These are phyloP conservation scores for Rhodotorula mucilaginosa DNA, from an alignment of 1,284 basidiomycete species.

Conservation along the genomic window DNA sequence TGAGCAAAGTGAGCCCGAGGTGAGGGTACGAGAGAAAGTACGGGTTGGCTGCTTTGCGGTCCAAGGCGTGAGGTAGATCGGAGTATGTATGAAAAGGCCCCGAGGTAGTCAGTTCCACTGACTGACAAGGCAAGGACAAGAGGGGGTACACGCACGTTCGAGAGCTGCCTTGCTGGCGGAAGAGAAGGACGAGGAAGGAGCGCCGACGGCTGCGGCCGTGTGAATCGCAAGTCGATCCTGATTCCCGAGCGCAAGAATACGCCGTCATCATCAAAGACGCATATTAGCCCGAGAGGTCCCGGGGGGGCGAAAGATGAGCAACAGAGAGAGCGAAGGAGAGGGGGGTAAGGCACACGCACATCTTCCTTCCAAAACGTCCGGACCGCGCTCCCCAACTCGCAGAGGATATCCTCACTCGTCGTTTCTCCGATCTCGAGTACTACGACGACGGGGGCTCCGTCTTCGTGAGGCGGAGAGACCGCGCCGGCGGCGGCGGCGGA, in stretches of 20 bases:
- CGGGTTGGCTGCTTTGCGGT: constrained; percentile 31
- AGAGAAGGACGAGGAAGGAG: background rate
- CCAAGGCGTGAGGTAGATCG: too few species aligned
- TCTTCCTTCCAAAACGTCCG: constrained; percentile 46
- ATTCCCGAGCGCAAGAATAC: background rate
- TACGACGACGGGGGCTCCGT: background rate
- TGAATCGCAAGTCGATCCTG: constrained; percentile 44
- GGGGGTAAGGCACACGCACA: constrained; percentile 20
- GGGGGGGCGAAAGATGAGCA: too few species aligned
- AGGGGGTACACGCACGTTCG: too few species aligned
- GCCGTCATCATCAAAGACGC: too few species aligned
- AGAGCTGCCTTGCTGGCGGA: too few species aligned
- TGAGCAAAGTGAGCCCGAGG: constrained; percentile 44
- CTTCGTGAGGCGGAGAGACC: background rate
- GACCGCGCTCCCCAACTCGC: constrained; percentile 42
- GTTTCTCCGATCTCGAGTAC: constrained; percentile 32
- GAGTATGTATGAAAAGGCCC: background rate
- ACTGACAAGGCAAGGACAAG: too few species aligned
- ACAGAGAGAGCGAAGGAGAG: background rate
- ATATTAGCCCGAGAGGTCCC: too few species aligned
- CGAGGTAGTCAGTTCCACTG: too few species aligned
- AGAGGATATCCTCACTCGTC: constrained; percentile 44
- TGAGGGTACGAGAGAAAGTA: constrained; percentile 46
- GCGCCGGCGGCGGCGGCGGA: background rate
- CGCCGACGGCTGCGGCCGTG: constrained; percentile 6